Base-by-base conservation (phyloP, 1,139 yeast genomes). In the Kazachstania sp. region DNA sequence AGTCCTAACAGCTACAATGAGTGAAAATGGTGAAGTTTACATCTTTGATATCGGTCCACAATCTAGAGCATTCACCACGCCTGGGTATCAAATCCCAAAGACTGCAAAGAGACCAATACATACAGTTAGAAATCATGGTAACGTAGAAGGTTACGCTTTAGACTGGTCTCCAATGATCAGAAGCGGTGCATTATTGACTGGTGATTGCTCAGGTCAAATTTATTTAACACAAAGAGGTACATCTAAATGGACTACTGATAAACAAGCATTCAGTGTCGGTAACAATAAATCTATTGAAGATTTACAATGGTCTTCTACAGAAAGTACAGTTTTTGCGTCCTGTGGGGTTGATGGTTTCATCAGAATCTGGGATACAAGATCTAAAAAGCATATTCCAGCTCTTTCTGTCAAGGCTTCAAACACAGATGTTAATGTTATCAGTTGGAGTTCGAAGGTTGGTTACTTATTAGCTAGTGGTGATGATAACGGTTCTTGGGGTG, bases 401-500 rank as follows among this genome's bases (percentile, higher is more conserved):
- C 71, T 92, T 52, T 81, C 88, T 31, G 92, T 88, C 28, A 73
- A 70, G 49, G 98, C 96, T 0, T 81, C 95, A n/a, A 68, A 70
- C 26, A 73, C 88, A 1, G 99, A 92, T 66, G 87, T 92, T 51
- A 92, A 92, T 63, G 98, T 94, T 49, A 84, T 94, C 66, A 86
- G 96, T 42, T 92, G 99, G 99, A 86, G 94, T 69, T 78, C 78
- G 51, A 86, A 86, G 63, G 84, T 90, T 54, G 83, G 83, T 61
- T 86, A 88, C 60, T 72, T 92, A 60, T 74, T 92, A 51, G 97
- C 97, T 0, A 82, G 94, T 45, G 99, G 99, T 55, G 96, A 92
- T 63, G 99, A 92, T 66, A 96, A 88, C 65, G 99, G 99, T 52
- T 71, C 82, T 31, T 92, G 97, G 96, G 88, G 95, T 46, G 94